These are phyloP conservation scores for Microbotryum violaceum DNA, from an alignment of 1,284 basidiomycete species.

Conservation along the genomic window DNA sequence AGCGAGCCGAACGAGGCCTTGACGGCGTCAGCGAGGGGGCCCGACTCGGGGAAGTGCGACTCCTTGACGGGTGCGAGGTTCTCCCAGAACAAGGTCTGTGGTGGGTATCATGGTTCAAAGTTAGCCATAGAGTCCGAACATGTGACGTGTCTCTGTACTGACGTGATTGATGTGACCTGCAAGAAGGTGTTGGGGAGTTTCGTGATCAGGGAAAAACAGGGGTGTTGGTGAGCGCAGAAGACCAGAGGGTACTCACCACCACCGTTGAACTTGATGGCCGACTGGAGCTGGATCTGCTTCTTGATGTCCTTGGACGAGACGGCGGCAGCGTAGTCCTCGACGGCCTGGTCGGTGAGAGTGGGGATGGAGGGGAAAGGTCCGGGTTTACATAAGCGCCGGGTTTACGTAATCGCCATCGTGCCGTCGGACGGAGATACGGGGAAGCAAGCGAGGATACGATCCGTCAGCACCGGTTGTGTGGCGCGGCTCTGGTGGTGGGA, in stretches of 20 bases:
- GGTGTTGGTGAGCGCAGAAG: no score
- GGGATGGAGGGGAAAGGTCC: background rate
- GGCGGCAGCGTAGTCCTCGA: constrained; percentile 72
- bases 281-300: constrained; percentile 75
- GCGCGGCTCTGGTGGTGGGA: no score
- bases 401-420: background rate
- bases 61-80: constrained; percentile 69
- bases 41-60: constrained; percentile 46
- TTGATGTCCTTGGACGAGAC: constrained; percentile 56
- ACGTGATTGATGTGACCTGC: constrained; percentile 30
- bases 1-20: constrained; percentile 76
- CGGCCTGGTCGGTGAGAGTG: constrained; percentile 45
- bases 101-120: no score
- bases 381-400: background rate
- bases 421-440: background rate
- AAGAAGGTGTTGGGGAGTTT: background rate
- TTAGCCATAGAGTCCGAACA: no score
- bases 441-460: background rate
- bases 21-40: constrained; percentile 73
- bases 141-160: background rate
- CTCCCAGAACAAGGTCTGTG: constrained; percentile 92
- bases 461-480: constrained; percentile 15
- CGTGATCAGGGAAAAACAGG: no score
- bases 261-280: constrained; percentile 84
- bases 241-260: constrained; percentile 52